Percentiles rank a stretch among this genome's conserved stretches.
These are phyloP conservation scores for Phytophthora litchii DNA, from an alignment of 352 stramenopile genomes.

Conservation along the genomic window DNA sequence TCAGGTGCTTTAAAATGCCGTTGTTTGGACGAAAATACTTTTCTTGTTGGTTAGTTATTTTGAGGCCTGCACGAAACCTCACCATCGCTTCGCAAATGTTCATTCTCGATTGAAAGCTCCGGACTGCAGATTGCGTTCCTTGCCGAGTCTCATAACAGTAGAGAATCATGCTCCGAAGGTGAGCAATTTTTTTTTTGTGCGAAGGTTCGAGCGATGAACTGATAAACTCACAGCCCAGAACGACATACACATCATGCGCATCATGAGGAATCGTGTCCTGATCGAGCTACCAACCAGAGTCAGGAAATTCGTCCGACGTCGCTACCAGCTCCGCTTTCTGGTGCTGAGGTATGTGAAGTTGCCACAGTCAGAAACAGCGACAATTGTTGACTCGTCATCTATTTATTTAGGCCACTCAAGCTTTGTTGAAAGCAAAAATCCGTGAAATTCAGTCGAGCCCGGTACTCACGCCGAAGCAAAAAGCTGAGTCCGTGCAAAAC, in stretches of 20 bases:
- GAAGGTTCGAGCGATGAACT: not conserved
- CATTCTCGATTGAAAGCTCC: constrained; percentile 21
- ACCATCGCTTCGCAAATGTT: constrained; percentile 8
- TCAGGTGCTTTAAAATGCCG: not conserved
- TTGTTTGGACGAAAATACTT: constrained; percentile 15
- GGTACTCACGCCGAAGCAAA: constrained; percentile 80
- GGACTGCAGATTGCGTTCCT: constrained; percentile 11
- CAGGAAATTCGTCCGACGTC: constrained; percentile 45
- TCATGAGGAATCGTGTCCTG: constrained; percentile 33
- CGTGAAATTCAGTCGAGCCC: constrained; percentile 79
- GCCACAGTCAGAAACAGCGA: not conserved
- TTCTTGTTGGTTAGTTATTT: constrained; percentile 31
- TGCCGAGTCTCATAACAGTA: not conserved
- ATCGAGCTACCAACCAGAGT: constrained; percentile 43
- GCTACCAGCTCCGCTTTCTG: constrained; percentile 58
- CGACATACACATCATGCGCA: constrained; percentile 31
- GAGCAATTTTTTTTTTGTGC: not conserved
- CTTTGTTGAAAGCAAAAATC: constrained; percentile 74
- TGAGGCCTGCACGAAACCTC: constrained; percentile 21
- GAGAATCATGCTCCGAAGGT: constrained; percentile 27
- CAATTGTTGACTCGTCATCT: not conserved
- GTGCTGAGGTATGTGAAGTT: constrained; percentile 45
- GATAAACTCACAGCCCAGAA: constrained; percentile 35
- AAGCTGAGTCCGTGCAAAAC: constrained; percentile 81
- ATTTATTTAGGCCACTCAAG: constrained; percentile 51